These are phyloP conservation scores for Solanum rostratum DNA, from an alignment of 257 asterid species.

Conservation along the genomic window DNA sequence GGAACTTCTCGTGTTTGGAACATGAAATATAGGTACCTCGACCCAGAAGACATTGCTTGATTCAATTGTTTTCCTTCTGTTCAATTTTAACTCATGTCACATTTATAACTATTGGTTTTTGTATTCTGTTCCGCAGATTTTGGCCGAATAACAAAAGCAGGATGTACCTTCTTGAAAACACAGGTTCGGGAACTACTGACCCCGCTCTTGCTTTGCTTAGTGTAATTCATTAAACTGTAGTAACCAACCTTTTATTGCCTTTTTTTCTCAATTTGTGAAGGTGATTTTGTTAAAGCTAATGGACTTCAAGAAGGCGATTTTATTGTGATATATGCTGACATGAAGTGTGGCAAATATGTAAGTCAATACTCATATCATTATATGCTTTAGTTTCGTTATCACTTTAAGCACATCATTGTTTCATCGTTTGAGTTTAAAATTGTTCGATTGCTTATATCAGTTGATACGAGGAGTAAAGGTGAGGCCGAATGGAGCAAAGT, in stretches of 20 bases:
- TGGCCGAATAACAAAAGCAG: conserved; percentile 69
- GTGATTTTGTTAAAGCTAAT: conserved; percentile 31
- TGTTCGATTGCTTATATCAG: neutral
- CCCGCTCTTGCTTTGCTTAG: neutral
- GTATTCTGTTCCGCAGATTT: conserved; percentile 3
- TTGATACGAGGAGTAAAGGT: conserved; percentile 16
- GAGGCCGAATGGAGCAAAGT: conserved; percentile 2
- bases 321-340: conserved; percentile 35
- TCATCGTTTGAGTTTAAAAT: neutral
- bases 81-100: neutral
- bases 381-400: neutral
- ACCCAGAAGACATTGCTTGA: neutral
- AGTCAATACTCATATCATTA: neutral
- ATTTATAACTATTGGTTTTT: neutral
- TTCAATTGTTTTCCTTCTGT: neutral
- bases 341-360: conserved; percentile 51
- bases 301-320: conserved; percentile 39
- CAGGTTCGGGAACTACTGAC: conserved; percentile 28
- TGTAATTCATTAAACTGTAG: neutral
- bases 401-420: neutral
- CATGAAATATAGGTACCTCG: conserved; percentile 68
- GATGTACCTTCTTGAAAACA: conserved; percentile 93
- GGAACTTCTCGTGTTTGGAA: conserved; percentile 79
- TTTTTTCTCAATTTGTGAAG: neutral
- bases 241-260: neutral